Percentiles rank a stretch among this genome's conserved stretches.
phyloP scores from a whole-genome alignment of 2,329 filamentous ascomycete genomes.

The Nigrospora sphaerica region DNA sequence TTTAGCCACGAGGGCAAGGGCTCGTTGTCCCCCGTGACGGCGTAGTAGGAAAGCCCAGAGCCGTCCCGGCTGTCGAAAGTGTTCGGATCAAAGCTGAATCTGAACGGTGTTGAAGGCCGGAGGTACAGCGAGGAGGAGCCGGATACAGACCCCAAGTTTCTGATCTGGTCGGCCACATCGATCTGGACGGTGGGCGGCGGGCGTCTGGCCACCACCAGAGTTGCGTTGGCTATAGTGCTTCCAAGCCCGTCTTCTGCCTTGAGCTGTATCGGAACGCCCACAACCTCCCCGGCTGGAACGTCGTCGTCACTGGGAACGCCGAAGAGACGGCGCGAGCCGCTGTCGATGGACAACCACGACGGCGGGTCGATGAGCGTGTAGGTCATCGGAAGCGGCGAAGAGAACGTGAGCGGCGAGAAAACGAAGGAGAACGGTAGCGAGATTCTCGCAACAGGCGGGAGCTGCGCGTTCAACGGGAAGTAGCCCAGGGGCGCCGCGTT shows the following conservation, averaged over 20 bases:
- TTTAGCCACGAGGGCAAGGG: slow-evolving; percentile 77
- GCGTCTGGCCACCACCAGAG: slow-evolving; percentile 60
- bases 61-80: slow-evolving; percentile 55
- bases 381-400: slow-evolving; percentile 48
- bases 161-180: slow-evolving; percentile 52
- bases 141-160: slow-evolving; percentile 50
- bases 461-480: slow-evolving; percentile 79
- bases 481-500: slow-evolving; percentile 33
- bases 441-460: slow-evolving; percentile 70
- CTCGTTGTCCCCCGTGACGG: slow-evolving; percentile 68
- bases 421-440: slow-evolving; percentile 61
- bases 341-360: slow-evolving; percentile 68
- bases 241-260: slow-evolving; percentile 62
- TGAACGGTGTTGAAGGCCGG: slow-evolving; percentile 45
- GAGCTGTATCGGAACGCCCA: slow-evolving; percentile 57
- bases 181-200: slow-evolving; percentile 45
- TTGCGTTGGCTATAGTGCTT: slow-evolving; percentile 56
- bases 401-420: slow-evolving; percentile 70
- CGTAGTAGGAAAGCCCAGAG: slow-evolving; percentile 62
- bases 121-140: slow-evolving; percentile 52
- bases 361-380: slow-evolving; percentile 63
- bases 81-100: slow-evolving; percentile 43
- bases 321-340: slow-evolving; percentile 54
- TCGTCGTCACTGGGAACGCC: slow-evolving; percentile 59
- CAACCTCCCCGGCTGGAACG: slow-evolving; percentile 40